phyloP scores from a whole-genome alignment of 139 green algal genomes.

The Micromonas pusilla region DNA sequence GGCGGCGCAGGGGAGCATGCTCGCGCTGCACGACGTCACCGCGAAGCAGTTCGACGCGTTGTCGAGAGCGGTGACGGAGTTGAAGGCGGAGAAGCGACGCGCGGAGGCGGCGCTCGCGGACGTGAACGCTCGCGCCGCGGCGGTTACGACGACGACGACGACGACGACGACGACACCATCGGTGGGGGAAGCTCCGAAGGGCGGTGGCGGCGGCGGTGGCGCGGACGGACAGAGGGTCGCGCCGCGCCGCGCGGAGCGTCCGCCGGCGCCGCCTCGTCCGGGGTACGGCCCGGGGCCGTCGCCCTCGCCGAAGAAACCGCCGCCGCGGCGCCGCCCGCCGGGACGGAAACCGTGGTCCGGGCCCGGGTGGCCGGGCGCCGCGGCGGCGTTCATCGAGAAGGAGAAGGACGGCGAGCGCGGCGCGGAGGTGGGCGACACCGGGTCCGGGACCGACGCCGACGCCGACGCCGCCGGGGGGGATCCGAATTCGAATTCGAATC shows the following conservation, averaged over 20 bases:
- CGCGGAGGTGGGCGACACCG: neutral
- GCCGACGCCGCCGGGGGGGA: neutral
- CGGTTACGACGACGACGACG: neutral
- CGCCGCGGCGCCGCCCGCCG: no score
- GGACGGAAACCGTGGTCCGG: neutral
- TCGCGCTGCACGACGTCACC: neutral
- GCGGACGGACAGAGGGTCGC: neutral
- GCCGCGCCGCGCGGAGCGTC: neutral
- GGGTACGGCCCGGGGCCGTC: neutral
- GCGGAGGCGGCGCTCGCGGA: neutral
- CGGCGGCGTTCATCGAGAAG: no score
- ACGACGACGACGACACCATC: neutral
- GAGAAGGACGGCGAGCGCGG: no score
- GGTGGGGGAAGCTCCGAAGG: neutral
- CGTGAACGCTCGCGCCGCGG: neutral
- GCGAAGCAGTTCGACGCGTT: conserved; percentile 19
- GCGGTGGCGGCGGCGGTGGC: neutral
- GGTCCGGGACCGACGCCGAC: neutral
- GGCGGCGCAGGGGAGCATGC: neutral
- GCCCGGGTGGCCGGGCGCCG: neutral
- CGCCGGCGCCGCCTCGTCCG: neutral
- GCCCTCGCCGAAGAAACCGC: neutral
- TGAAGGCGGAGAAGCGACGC: neutral
- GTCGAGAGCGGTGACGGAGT: neutral
- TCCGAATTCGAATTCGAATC: no score